Evolutionary conservation across 2,329 filamentous ascomycete genomes (phyloP).

Genomic region (Ilyonectria robusta): DNA sequence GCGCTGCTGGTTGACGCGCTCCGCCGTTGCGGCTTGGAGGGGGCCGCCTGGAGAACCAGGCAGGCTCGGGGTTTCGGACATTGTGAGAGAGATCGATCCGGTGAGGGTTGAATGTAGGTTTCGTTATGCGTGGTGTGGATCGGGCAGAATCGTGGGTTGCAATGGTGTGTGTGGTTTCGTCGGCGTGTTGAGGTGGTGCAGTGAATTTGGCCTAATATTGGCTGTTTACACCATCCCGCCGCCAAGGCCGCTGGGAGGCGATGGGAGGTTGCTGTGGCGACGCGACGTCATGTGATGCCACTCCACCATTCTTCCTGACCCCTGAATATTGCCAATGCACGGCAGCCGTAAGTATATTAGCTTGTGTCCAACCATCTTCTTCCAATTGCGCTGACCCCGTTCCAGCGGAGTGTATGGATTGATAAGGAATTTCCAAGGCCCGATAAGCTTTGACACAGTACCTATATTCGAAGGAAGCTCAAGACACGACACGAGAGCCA

Average conservation of each 20-base stretch:
- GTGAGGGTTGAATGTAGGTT: constrained; percentile 7
- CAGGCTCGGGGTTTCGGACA: constrained; percentile 59
- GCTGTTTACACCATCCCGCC: constrained; percentile 47
- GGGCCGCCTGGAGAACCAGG: constrained; percentile 70
- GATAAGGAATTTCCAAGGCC: constrained; percentile 35
- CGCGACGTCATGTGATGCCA: constrained; percentile 41
- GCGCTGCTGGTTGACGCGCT: constrained; percentile 70
- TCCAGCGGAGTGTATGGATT: constrained; percentile 32
- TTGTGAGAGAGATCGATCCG: constrained; percentile 24
- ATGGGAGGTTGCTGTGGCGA: constrained; percentile 42
- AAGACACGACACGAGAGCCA: constrained; percentile 26
- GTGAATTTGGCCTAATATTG: constrained; percentile 16
- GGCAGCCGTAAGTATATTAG: constrained; percentile 33
- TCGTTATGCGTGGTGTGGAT: constrained; percentile 21
- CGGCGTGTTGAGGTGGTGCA: constrained; percentile 15
- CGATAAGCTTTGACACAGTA: constrained; percentile 44
- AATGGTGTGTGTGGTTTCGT: constrained; percentile 31
- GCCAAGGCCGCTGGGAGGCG: constrained; percentile 30
- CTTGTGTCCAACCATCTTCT: constrained; percentile 34
- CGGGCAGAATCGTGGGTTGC: constrained; percentile 34
- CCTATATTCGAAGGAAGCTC: constrained; percentile 34
- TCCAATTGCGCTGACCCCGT: constrained; percentile 40
- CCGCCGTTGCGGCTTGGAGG: constrained; percentile 73
- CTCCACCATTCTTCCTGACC: neutral
- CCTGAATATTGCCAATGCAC: constrained; percentile 5